A percentile compares a stretch with the other conserved stretches of the same genome.
Evolutionary conservation across 805 yeast species (phyloP).

Genomic region (Diddensiella santjacobensis): DNA sequence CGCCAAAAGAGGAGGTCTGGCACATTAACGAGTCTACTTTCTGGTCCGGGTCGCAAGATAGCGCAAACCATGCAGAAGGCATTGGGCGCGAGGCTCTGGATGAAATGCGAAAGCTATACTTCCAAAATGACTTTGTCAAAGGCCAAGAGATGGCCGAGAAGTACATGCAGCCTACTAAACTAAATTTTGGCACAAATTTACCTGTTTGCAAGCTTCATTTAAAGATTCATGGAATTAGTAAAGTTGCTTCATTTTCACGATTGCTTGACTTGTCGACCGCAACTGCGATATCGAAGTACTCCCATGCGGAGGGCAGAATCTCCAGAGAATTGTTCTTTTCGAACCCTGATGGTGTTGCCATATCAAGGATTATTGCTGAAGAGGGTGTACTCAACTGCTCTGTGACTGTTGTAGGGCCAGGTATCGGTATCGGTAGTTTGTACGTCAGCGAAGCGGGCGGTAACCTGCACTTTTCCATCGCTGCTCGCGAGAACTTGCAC

Average conservation of each 20-base stretch:
- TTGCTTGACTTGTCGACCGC: conserved; percentile 2
- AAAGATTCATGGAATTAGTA: neutral
- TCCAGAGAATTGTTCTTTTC: neutral
- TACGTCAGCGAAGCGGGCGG: too few relatives aligned
- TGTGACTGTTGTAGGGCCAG: too few relatives aligned
- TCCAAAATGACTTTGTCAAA: neutral
- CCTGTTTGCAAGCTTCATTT: conserved; percentile 7
- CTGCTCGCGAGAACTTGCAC: too few relatives aligned
- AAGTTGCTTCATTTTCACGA: neutral
- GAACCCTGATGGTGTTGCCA: neutral
- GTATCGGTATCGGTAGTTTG: too few relatives aligned
- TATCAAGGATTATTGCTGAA: neutral
- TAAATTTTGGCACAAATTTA: conserved; percentile 13
- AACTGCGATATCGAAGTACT: neutral
- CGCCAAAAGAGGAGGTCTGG: conserved; percentile 5
- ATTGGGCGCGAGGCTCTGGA: conserved; percentile 7
- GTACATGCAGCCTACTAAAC: conserved; percentile 9
- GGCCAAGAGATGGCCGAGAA: conserved; percentile 10
- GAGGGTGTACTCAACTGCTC: too few relatives aligned
- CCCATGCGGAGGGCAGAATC: neutral
- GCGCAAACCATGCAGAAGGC: conserved; percentile 1
- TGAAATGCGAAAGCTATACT: conserved; percentile 2
- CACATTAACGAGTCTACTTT: conserved; percentile 5
- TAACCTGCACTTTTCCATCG: too few relatives aligned
- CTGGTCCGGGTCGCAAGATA: conserved; percentile 12